Conservation (phyloP, 2,329 filamentous ascomycete genomes). For the Xylaria sp. region DNA sequence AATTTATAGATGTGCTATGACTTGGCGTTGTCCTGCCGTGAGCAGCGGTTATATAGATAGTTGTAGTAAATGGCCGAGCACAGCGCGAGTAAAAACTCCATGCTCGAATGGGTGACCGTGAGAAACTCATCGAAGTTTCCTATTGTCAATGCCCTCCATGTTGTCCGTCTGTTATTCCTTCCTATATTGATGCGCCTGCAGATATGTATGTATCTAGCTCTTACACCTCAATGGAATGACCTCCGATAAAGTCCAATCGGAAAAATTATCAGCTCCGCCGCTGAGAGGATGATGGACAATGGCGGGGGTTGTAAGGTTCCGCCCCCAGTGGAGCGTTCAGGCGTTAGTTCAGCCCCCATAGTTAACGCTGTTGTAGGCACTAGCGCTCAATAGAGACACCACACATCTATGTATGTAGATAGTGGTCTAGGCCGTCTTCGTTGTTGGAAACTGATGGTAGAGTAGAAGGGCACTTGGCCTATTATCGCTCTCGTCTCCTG, state of each 20-base stretch:
- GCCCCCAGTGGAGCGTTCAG: conserved; percentile 3
- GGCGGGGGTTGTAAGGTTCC: neutral
- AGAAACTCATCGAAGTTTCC: conserved; percentile 45
- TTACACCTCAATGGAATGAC: conserved; percentile 2
- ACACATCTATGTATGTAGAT: no score
- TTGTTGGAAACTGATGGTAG: no score
- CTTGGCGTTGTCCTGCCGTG: conserved; percentile 4
- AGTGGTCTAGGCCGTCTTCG: no score
- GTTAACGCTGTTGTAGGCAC: neutral
- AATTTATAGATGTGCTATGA: conserved; percentile 19
- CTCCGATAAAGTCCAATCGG: neutral
- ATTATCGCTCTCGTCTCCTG: no score
- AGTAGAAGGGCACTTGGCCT: no score
- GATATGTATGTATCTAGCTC: neutral
- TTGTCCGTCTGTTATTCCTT: conserved; percentile 19
- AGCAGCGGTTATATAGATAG: conserved; percentile 12
- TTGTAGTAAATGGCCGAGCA: conserved; percentile 36
- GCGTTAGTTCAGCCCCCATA: neutral
- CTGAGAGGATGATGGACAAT: neutral
- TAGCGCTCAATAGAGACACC: neutral
- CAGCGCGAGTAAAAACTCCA: conserved; percentile 45
- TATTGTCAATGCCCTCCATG: conserved; percentile 26
- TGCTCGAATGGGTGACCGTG: conserved; percentile 43
- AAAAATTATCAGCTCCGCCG: conserved; percentile 23
- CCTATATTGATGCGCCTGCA: conserved; percentile 6